Evolutionary conservation across 768 basidiomycete species (phyloP), one percentile per base, ranked within the genome.

Genomic region (Leccinellum rugosiceps): DNA sequence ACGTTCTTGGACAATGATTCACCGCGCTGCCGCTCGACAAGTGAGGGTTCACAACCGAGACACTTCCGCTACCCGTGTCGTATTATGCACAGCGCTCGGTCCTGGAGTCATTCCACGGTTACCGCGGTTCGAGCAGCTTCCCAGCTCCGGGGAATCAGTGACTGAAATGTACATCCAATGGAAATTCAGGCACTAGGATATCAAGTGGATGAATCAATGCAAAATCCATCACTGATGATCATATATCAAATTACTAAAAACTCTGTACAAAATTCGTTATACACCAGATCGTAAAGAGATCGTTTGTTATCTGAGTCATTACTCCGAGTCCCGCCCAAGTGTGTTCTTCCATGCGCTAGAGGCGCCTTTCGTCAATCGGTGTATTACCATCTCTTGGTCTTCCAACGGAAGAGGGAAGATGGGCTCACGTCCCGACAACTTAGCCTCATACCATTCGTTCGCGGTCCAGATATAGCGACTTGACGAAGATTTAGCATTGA

Each of bases 291-390:
- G 4, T 23, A 8, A 52, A 13, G 26, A 14, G 19, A 19, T 53
- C 23, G 9, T 6, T 54, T 41, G 13, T 21, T n/a, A n/a, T 54
- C 15, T 17, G 15, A 35, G 34, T 35, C 35, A 9, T 25, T n/a
- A n/a, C n/a, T n/a, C 25, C 25, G 25, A 25, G 25, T 34, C 32
- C 14, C 34, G 13, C 17, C 28, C 17, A 62, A 23, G 67, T 41
- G 25, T 25, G 87, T 53, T 30, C 50, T 9, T 74, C 85, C 86
- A 87, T 48, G 80, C 83, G 52, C 77, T 79, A 26, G 79, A 77
- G 32, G 74, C 3, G 49, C 79, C 83, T 84, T 48, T n/a, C 41
- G 5, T 10, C 1, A 19, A 25, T 57, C 19, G 53, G 60, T 21
- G 25, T 43, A 48, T 21, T 6, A 43, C 10, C 38, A 26, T 34